These are phyloP conservation scores for Ottelia alismoides DNA, from an alignment of 106 monocot genomes.

Conservation along the genomic window DNA sequence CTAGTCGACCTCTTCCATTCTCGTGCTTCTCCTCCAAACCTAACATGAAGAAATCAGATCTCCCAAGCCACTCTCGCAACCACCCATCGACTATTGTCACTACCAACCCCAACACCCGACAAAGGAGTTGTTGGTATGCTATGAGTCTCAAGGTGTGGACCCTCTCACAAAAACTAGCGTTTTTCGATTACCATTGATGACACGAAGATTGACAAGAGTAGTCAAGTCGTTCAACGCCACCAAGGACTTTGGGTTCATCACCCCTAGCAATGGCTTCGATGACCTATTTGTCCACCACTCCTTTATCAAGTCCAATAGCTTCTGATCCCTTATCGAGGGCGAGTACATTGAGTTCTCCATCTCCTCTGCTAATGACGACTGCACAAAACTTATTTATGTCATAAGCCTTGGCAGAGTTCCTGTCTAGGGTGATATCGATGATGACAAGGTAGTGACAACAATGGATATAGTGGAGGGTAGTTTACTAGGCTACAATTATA, in stretches of 20 bases:
- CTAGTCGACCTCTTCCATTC: no score
- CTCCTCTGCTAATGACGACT: conserved; percentile 15
- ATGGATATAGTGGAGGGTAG: neutral
- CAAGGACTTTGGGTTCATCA: conserved; percentile 37
- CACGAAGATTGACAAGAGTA: conserved; percentile 8
- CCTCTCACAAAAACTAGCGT: no score
- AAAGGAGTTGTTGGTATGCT: no score
- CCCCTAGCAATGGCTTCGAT: conserved; percentile 18
- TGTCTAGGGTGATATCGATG: neutral
- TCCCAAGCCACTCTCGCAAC: no score
- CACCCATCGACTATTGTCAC: no score
- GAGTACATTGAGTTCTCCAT: conserved; percentile 23
- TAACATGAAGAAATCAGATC: no score
- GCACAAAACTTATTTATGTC: conserved; percentile 5
- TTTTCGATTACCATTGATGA: no score
- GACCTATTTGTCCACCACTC: conserved; percentile 33
- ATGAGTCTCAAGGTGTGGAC: no score
- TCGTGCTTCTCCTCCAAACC: no score
- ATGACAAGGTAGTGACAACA: neutral
- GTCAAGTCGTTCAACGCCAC: conserved; percentile 28
- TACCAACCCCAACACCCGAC: no score
- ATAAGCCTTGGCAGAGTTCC: neutral
- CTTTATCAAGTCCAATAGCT: conserved; percentile 27
- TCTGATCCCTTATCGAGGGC: conserved; percentile 18
- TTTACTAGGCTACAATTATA: neutral